Base-by-base conservation (phyloP, 805 yeast species). In the Candida methanosorbosa region DNA sequence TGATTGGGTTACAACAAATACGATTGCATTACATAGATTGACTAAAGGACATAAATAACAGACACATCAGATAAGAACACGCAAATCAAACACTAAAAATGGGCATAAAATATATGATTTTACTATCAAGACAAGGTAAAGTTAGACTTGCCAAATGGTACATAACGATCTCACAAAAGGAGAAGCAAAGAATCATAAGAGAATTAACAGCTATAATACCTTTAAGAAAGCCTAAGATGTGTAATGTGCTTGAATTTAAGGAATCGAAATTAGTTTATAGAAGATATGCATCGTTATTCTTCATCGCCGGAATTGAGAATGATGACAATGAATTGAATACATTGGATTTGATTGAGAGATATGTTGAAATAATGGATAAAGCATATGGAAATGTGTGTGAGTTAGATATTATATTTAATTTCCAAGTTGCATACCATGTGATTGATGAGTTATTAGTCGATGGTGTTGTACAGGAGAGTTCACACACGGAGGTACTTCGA, bases 371-470 rank as follows among this genome's bases (percentile, higher is more conserved):
- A 44, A 86, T 92, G 96, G 98, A 92, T 64, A 81, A 82, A 47
- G 77, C 87, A 39, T 92, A 85, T 54, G 97, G 96, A 11, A 90
- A 86, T 51, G 98, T 92, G 14, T 87, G 97, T 60, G 98, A 92
- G 56, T 66, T 92, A 49, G 98, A 92, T 61, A 92, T 92, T 42
- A 92, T 92, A 33, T 92, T 92, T 71, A 92, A 94, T 51, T 92
- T 92, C 61, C 84, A 83, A 47, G 82, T 84, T 53, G 97, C 97
- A 0, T 92, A 92, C 56, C 83, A 85, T 58, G 81, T 92, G 11
- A 64, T 92, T 43, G 95, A 92, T 56, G 98, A 92, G 56, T 65
- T 92, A 45, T 59, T 92, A 33, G 70, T 90, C 33, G 96, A 88
- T 45, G 98, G 98, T 0, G 78, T 81, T 33, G 57, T 92, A 16